Percentiles rank a stretch among this genome's conserved stretches.
These are phyloP conservation scores for Chytriomyces confervae DNA, from an alignment of 192 early-diverging fungal genomes.

Conservation along the genomic window DNA sequence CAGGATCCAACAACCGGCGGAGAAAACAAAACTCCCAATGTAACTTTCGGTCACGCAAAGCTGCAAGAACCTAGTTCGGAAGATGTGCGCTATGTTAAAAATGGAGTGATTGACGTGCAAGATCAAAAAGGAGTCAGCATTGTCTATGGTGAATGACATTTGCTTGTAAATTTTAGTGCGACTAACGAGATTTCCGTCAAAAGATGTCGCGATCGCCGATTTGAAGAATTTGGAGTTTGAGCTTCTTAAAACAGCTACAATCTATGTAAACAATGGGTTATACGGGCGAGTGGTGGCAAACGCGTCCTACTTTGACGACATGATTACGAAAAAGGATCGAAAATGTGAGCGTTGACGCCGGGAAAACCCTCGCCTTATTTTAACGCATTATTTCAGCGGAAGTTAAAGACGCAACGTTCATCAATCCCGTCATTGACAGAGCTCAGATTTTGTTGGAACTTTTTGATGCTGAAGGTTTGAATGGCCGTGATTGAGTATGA, in stretches of 20 bases:
- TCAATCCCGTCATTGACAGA: constrained; percentile 53
- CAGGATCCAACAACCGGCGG: neutral
- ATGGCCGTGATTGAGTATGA: too few species aligned
- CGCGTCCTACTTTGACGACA: constrained; percentile 48
- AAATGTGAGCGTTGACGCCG: constrained; percentile 23
- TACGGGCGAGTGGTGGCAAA: constrained; percentile 18
- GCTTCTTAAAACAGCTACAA: constrained; percentile 54
- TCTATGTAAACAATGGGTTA: constrained; percentile 52
- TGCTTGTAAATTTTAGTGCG: neutral
- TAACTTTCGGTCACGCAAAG: neutral
- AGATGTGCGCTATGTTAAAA: constrained; percentile 45
- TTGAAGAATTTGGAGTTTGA: constrained; percentile 51
- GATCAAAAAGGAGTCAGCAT: constrained; percentile 49
- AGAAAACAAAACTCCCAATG: constrained; percentile 1
- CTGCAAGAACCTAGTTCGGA: constrained; percentile 35
- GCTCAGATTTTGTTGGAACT: constrained; percentile 58
- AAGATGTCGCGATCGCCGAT: constrained; percentile 55
- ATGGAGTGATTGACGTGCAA: constrained; percentile 39
- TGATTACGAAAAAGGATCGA: constrained; percentile 46
- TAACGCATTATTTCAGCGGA: constrained; percentile 37
- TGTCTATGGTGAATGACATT: constrained; percentile 54
- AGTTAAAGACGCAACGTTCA: constrained; percentile 51
- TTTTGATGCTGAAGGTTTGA: constrained; percentile 44
- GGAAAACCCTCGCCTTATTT: too few species aligned
- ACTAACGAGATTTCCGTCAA: neutral